phyloP scores from a whole-genome alignment of 768 basidiomycete species.

The Panaeolus papilionaceus region DNA sequence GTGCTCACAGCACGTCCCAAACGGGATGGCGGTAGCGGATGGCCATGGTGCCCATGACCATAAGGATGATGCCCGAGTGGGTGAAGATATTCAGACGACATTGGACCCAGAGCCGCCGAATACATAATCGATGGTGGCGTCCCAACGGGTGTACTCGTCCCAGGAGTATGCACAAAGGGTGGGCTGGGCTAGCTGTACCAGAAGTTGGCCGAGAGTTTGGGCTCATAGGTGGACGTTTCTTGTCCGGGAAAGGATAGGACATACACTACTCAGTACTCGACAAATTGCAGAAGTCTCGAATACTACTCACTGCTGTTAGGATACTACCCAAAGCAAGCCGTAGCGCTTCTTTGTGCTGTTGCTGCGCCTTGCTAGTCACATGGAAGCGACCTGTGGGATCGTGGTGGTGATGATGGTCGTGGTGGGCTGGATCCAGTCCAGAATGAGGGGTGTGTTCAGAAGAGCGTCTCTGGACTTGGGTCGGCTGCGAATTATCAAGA shows the following conservation, averaged over 20 bases:
- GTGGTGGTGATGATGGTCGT: conserved; percentile 29
- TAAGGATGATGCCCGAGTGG: conserved; percentile 30
- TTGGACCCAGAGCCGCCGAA: conserved; percentile 30
- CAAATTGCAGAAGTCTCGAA: conserved; percentile 17
- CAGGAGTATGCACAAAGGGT: conserved; percentile 39
- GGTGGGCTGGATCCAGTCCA: conserved; percentile 23
- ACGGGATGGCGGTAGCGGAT: conserved; percentile 41
- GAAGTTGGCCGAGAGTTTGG: conserved; percentile 52
- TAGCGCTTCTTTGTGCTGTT: conserved; percentile 54
- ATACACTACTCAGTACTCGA: conserved; percentile 22
- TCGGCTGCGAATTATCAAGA: conserved; percentile 33
- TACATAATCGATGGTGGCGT: conserved; percentile 33
- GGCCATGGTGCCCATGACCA: conserved; percentile 29
- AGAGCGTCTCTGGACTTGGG: conserved; percentile 41
- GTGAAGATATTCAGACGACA: conserved; percentile 37
- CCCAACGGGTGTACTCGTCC: conserved; percentile 35
- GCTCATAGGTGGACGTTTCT: conserved; percentile 59
- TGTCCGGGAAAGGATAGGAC: conserved; percentile 18
- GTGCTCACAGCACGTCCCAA: conserved; percentile 42
- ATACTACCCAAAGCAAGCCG: conserved; percentile 67
- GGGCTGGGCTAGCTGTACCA: conserved; percentile 56
- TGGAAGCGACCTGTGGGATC: conserved; percentile 22
- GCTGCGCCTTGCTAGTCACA: conserved; percentile 38
- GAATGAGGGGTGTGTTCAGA: conserved; percentile 33
- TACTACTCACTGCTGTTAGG: conserved; percentile 57